Percentiles rank a stretch among this genome's conserved stretches.
phyloP scores from a whole-genome alignment of 495 filamentous ascomycete species.

The Daldinia decipiens region DNA sequence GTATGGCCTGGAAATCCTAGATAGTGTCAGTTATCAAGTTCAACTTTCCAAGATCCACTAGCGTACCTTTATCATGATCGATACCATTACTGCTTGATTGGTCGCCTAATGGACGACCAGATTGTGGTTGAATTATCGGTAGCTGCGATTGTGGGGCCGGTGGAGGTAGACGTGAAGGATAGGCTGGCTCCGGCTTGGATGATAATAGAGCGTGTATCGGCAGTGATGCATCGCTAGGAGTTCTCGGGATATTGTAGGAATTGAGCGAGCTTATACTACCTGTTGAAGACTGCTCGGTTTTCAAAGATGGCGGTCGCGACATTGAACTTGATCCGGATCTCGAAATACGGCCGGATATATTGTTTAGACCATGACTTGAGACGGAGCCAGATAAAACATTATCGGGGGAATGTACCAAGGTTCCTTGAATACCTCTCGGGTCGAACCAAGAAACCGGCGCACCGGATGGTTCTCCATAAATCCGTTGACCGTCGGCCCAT shows the following conservation, averaged over 20 bases:
- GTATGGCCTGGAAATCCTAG: constrained; percentile 22
- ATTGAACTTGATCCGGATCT: constrained; percentile 38
- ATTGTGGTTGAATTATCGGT: constrained; percentile 34
- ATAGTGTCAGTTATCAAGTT: constrained; percentile 5
- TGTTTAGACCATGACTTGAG: constrained; percentile 16
- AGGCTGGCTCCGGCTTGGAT: constrained; percentile 48
- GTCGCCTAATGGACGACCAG: constrained; percentile 32
- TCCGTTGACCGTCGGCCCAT: constrained; percentile 38
- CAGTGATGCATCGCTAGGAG: constrained; percentile 55
- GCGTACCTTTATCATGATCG: constrained; percentile 25
- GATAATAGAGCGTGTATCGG: constrained; percentile 59
- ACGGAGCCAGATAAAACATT: constrained; percentile 22
- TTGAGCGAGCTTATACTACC: constrained; percentile 50
- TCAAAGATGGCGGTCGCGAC: constrained; percentile 47
- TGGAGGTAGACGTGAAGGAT: constrained; percentile 9
- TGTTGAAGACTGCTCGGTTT: constrained; percentile 53
- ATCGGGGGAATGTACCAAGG: constrained; percentile 44
- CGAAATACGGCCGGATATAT: constrained; percentile 31
- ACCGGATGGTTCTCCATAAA: constrained; percentile 27
- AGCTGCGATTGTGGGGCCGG: constrained; percentile 31
- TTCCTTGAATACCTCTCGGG: constrained; percentile 35
- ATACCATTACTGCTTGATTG: constrained; percentile 17
- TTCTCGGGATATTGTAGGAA: constrained; percentile 49
- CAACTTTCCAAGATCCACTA: neutral
- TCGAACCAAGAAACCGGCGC: constrained; percentile 42